A percentile compares a stretch with the other conserved stretches of the same genome.
Conservation (phyloP, 306 rosid species). For the Malus fusca region DNA sequence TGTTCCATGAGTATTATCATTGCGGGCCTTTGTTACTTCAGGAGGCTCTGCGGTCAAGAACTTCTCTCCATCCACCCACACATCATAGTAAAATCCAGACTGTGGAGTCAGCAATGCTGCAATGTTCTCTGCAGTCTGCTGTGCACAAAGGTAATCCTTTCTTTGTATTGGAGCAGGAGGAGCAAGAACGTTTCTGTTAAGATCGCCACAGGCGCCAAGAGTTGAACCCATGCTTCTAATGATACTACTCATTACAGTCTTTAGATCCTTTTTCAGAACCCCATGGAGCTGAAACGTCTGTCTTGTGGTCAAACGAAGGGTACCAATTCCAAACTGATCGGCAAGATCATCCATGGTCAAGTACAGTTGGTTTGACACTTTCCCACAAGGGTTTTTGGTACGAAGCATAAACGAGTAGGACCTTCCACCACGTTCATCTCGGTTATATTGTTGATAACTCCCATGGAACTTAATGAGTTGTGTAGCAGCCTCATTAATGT, state of each 20-base stretch:
- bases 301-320: constrained; percentile 91
- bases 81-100: constrained; percentile 94
- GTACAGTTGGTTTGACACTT: constrained; percentile 80
- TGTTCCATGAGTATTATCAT: constrained; percentile 87
- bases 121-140: constrained; percentile 84
- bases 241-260: constrained; percentile 75
- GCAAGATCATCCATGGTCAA: constrained; percentile 99
- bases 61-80: constrained; percentile 94
- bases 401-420: constrained; percentile 94
- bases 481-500: constrained; percentile 79
- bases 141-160: constrained; percentile 93
- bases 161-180: constrained; percentile 83
- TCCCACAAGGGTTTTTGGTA: constrained; percentile 91
- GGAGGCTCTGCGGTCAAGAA: constrained; percentile 74
- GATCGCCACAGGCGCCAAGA: constrained; percentile 97
- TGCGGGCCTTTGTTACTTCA: constrained; percentile 76
- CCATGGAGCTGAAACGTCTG: constrained; percentile 99
- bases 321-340: constrained; percentile 94
- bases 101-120: constrained; percentile 89
- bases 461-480: constrained; percentile 96
- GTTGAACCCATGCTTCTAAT: constrained; percentile 84
- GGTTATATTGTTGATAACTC: constrained; percentile 87
- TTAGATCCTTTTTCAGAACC: constrained; percentile 83
- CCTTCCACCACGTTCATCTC: constrained; percentile 82
- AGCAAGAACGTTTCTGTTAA: constrained; percentile 95